A percentile compares a stretch with the other conserved stretches of the same genome.
Evolutionary conservation across 352 stramenopile species (phyloP).

Genomic region (Phytophthora gonapodyides): DNA sequence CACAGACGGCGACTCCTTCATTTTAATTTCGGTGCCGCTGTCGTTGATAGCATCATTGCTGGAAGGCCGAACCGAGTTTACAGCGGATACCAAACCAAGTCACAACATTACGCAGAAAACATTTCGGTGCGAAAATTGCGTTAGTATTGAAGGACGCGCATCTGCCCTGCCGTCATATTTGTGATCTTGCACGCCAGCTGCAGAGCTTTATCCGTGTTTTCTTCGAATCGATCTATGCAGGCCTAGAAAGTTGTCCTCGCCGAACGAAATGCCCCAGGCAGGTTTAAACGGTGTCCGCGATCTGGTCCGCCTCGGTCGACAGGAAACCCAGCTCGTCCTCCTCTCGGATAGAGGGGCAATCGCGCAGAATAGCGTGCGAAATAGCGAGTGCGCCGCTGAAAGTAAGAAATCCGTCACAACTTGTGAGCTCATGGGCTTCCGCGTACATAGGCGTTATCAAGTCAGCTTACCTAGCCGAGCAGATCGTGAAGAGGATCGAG

Average conservation of each 20-base stretch:
- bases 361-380: constrained; percentile 79
- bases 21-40: no score
- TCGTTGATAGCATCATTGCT: no score
- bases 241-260: constrained; percentile 16
- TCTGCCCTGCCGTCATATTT: constrained; percentile 10
- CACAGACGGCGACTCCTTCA: no score
- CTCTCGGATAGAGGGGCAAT: constrained; percentile 72
- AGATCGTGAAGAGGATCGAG: constrained; percentile 89
- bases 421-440: background rate
- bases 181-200: constrained; percentile 5
- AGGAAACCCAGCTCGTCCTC: constrained; percentile 87
- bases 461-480: constrained; percentile 68
- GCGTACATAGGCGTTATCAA: background rate
- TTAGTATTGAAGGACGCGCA: constrained; percentile 15
- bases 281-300: constrained; percentile 73
- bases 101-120: background rate
- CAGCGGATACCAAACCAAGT: no score
- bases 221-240: constrained; percentile 28
- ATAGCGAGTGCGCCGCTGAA: constrained; percentile 70
- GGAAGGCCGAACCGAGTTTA: no score
- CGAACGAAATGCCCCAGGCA: constrained; percentile 2
- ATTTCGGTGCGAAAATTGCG: constrained; percentile 4
- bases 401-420: background rate
- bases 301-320: constrained; percentile 61
- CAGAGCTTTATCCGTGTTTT: constrained; percentile 7